A percentile compares a stretch with the other conserved stretches of the same genome.
Evolutionary conservation across 2,329 filamentous ascomycete genomes (phyloP).

Genomic region (Xylaria sp.): DNA sequence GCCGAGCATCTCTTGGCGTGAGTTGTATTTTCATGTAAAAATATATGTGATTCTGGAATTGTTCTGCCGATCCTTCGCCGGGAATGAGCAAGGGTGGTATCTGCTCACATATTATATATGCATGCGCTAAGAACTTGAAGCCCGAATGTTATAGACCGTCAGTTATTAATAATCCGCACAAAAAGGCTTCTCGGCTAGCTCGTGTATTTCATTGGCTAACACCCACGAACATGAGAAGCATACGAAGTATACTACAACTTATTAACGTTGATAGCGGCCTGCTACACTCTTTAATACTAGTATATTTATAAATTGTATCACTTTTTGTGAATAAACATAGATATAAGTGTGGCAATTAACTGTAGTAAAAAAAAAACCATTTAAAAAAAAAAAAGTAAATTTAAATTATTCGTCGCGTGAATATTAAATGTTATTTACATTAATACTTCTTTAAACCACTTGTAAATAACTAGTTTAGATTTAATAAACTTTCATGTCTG

Average conservation of each 20-base stretch:
- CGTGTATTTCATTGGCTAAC: constrained; percentile 6
- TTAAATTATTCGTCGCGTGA: too few species aligned
- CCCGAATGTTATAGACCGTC: not conserved
- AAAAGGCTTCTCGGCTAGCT: constrained; percentile 1
- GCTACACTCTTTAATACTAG: not conserved
- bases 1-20: not conserved
- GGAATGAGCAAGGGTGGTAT: constrained; percentile 1
- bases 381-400: too few species aligned
- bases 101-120: not conserved
- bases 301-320: too few species aligned
- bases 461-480: not conserved
- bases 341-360: too few species aligned
- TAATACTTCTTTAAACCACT: not conserved
- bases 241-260: not conserved
- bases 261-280: not conserved
- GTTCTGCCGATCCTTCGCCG: not conserved
- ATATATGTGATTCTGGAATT: not conserved
- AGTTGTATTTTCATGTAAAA: constrained; percentile 5
- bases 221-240: not conserved
- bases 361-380: too few species aligned
- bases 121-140: not conserved
- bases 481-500: not conserved
- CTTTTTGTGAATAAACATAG: too few species aligned
- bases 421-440: too few species aligned
- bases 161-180: not conserved